These are phyloP conservation scores for Thymus quinquecostatus DNA, from an alignment of 257 asterid genomes.

Conservation along the genomic window DNA sequence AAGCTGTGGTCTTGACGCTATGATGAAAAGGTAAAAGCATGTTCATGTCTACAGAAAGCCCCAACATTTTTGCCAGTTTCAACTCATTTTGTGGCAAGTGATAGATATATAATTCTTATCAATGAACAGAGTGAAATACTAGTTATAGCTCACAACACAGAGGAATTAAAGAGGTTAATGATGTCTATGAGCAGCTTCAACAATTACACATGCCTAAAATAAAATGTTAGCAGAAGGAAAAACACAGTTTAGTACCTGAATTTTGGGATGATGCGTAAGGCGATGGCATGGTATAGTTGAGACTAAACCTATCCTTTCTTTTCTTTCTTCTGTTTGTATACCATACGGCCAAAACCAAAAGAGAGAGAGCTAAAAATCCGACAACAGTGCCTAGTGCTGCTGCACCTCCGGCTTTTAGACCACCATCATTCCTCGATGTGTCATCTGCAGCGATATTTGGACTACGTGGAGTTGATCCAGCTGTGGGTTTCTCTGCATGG, in stretches of 20 bases:
- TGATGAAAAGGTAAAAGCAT: constrained; percentile 8
- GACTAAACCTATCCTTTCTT: constrained; percentile 49
- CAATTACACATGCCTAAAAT: constrained; percentile 4
- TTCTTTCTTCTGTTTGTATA: constrained; percentile 57
- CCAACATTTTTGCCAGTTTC: constrained; percentile 4
- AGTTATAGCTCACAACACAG: constrained; percentile 3
- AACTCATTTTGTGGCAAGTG: constrained; percentile 9
- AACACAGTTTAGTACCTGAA: constrained; percentile 59
- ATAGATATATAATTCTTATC: neutral
- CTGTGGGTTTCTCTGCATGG: constrained; percentile 69
- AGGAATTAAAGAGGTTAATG: constrained; percentile 19
- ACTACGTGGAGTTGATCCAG: constrained; percentile 47
- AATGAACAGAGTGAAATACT: neutral
- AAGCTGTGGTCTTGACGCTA: constrained; percentile 1
- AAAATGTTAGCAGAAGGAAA: constrained; percentile 14
- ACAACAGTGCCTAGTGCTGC: constrained; percentile 59
- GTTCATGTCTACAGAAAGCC: neutral
- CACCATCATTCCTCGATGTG: constrained; percentile 44
- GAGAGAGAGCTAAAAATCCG: constrained; percentile 67
- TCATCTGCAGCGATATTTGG: constrained; percentile 48
- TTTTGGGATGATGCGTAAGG: constrained; percentile 81
- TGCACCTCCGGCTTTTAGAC: constrained; percentile 47
- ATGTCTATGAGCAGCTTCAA: constrained; percentile 3
- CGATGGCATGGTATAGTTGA: constrained; percentile 58
- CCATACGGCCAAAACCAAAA: constrained; percentile 67